Percentiles rank a stretch among this genome's conserved stretches.
Conservation (phyloP, 1,284 basidiomycete species). For the Moniliella sp. region DNA sequence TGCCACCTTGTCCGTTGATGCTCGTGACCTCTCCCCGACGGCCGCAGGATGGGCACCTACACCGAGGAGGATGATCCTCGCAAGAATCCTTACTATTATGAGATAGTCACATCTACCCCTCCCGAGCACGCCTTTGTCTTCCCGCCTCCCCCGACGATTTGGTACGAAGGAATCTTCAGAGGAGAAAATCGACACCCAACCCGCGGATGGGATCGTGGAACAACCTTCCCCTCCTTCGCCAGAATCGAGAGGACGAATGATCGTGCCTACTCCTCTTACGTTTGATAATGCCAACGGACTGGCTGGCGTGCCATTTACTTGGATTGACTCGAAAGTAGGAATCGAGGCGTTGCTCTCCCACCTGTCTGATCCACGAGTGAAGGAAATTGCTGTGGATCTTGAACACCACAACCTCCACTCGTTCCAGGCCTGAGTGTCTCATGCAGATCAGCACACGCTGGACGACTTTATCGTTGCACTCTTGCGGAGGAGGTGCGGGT, state of each 20-base stretch:
- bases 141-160: no score
- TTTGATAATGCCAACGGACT: slow-evolving; percentile 37
- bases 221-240: no score
- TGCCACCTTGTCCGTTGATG: slow-evolving; percentile 5
- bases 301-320: slow-evolving; percentile 47
- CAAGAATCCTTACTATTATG: slow-evolving; percentile 25
- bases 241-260: no score
- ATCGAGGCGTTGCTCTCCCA: slow-evolving; percentile 47
- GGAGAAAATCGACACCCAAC: slow-evolving; percentile 17
- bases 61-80: slow-evolving; percentile 24
- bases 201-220: no score
- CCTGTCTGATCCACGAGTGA: slow-evolving; percentile 36
- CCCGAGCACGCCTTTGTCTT: slow-evolving; percentile 4
- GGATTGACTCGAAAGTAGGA: slow-evolving; percentile 45
- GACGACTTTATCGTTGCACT: slow-evolving; percentile 64
- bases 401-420: slow-evolving; percentile 74
- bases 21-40: not conserved
- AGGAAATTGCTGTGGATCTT: slow-evolving; percentile 75
- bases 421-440: slow-evolving; percentile 67
- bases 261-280: slow-evolving; percentile 48
- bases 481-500: slow-evolving; percentile 48
- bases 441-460: slow-evolving; percentile 62
- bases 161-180: no score
- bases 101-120: slow-evolving; percentile 13
- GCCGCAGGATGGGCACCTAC: slow-evolving; percentile 17